Evolutionary conservation across 2,329 filamentous ascomycete genomes (phyloP).

Genomic region (Metarhizium guizhouense): DNA sequence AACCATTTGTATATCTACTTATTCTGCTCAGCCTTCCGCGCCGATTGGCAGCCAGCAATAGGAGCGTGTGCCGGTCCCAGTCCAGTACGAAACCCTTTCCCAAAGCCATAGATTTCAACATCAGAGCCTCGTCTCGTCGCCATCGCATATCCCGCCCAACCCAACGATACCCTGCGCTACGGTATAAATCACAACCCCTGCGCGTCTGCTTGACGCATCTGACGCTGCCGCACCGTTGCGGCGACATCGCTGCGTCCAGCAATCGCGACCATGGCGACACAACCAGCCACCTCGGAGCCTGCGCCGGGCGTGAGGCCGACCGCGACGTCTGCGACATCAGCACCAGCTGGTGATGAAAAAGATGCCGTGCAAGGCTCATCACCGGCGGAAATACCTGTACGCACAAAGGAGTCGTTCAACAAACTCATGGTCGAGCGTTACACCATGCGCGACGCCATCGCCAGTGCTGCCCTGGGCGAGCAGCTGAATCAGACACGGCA

Average conservation of each 20-base stretch:
- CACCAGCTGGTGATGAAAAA: constrained; percentile 17
- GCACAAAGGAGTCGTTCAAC: constrained; percentile 48
- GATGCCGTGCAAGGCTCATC: constrained; percentile 12
- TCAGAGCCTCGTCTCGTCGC: constrained; percentile 4
- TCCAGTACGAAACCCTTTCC: constrained; percentile 17
- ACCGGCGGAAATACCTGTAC: constrained; percentile 27
- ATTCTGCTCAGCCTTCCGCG: constrained; percentile 5
- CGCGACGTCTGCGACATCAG: constrained; percentile 20
- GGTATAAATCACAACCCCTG: constrained; percentile 6
- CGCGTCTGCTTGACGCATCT: constrained; percentile 4
- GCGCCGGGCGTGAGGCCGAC: constrained; percentile 23
- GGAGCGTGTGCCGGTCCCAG: constrained; percentile 14
- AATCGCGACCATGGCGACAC: constrained; percentile 33
- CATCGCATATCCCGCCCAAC: constrained; percentile 6
- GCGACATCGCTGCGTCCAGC: constrained; percentile 25
- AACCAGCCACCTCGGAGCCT: constrained; percentile 27
- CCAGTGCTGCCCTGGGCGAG: constrained; percentile 41
- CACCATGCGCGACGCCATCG: constrained; percentile 44
- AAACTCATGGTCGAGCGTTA: constrained; percentile 45
- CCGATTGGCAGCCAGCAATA: constrained; percentile 5
- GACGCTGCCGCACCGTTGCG: constrained; percentile 24
- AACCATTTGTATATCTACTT: constrained; percentile 10
- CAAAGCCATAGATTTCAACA: constrained; percentile 6
- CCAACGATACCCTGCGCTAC: constrained; percentile 9
- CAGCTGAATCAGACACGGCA: constrained; percentile 45